A percentile compares a stretch with the other conserved stretches of the same genome.
Conservation (phyloP, 768 basidiomycete species). For the Chalciporus chontae region DNA sequence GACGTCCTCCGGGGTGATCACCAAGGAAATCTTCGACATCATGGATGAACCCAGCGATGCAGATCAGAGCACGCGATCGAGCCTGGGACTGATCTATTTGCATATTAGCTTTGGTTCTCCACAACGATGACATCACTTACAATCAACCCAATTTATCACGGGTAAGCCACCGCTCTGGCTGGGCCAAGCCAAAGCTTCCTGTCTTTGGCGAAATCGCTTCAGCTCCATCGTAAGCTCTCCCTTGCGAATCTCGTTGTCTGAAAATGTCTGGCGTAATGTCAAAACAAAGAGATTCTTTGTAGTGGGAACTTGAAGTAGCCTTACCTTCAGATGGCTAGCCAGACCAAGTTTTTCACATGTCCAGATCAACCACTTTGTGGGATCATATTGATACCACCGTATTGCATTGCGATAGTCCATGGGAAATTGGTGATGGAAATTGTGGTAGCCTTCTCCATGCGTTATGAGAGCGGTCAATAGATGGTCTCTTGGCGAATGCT, state of each 20-base stretch:
- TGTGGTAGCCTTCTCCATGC: slow-evolving; percentile 96
- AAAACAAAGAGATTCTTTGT: too few species aligned
- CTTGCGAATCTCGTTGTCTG: slow-evolving; percentile 74
- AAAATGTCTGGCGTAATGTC: slow-evolving; percentile 40
- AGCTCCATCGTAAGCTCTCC: slow-evolving; percentile 94
- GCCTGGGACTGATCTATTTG: slow-evolving; percentile 72
- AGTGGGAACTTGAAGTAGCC: too few species aligned
- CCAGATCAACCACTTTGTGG: slow-evolving; percentile 87
- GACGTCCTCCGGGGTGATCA: slow-evolving; percentile 89
- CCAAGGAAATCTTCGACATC: slow-evolving; percentile 82
- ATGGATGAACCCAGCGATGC: slow-evolving; percentile 91
- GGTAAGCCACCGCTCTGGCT: slow-evolving; percentile 70
- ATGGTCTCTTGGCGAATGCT: slow-evolving; percentile 90
- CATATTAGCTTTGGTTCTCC: neutral
- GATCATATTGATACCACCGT: slow-evolving; percentile 87
- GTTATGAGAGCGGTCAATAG: slow-evolving; percentile 85
- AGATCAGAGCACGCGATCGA: slow-evolving; percentile 73
- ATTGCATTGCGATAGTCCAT: slow-evolving; percentile 98
- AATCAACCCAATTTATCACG: slow-evolving; percentile 83
- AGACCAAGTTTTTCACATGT: slow-evolving; percentile 48
- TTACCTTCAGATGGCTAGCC: slow-evolving; percentile 54
- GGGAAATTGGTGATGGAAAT: slow-evolving; percentile 96
- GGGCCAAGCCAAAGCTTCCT: slow-evolving; percentile 80
- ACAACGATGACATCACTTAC: slow-evolving; percentile 39
- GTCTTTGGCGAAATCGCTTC: slow-evolving; percentile 76